Conservation (phyloP, 306 rosid genomes). For the Vigna nakashimae region DNA sequence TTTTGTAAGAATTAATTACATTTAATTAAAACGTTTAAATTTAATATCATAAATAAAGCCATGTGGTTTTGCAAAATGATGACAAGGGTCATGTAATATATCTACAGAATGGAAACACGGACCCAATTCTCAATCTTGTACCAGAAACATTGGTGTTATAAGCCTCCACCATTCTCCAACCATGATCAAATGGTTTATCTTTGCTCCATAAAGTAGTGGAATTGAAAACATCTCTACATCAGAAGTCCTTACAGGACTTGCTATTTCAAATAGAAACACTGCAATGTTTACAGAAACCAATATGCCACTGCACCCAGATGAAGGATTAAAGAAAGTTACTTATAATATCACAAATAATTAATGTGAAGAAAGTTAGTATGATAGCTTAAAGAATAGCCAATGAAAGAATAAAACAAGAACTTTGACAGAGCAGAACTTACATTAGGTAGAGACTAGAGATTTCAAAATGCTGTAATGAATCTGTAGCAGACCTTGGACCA, state of each 20-base stretch:
- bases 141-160: constrained; percentile 99
- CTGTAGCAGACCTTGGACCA: constrained; percentile 41
- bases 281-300: constrained; percentile 83
- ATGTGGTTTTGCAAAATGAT: constrained; percentile 22
- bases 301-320: constrained; percentile 69
- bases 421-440: constrained; percentile 45
- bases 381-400: neutral
- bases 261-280: constrained; percentile 87
- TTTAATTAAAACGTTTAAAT: neutral
- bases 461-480: constrained; percentile 54
- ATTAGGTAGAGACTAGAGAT: constrained; percentile 66
- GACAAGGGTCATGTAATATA: constrained; percentile 35
- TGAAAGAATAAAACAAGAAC: constrained; percentile 20
- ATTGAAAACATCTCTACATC: constrained; percentile 71
- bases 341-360: neutral
- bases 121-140: constrained; percentile 84
- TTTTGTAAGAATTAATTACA: neutral
- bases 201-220: constrained; percentile 85
- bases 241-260: constrained; percentile 82
- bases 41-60: neutral
- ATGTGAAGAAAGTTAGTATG: neutral
- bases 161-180: constrained; percentile 99
- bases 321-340: constrained; percentile 33
- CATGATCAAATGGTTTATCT: constrained; percentile 81
- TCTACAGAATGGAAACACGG: constrained; percentile 70